Evolutionary conservation across 2,329 filamentous ascomycete genomes (phyloP).

Genomic region (Juglanconis oblonga): DNA sequence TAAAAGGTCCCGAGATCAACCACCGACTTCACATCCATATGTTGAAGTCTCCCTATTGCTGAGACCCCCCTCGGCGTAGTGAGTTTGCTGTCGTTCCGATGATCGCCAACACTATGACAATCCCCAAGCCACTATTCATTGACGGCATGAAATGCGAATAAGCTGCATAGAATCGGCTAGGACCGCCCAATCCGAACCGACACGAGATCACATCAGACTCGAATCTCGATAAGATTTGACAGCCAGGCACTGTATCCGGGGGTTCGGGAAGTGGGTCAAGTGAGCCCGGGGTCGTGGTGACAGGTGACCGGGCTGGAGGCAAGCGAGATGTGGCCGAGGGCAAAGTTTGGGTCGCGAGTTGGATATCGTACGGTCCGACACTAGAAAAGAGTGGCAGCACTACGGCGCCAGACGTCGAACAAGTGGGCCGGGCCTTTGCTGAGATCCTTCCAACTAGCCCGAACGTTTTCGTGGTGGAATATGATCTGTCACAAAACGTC

Average conservation of each 20-base stretch:
- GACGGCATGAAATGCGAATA: not conserved
- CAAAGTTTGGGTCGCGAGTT: not conserved
- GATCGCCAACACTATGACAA: not conserved
- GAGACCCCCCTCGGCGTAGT: not conserved
- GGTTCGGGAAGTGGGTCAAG: not conserved
- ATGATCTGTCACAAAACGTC: conserved; percentile 15
- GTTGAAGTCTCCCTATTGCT: not conserved
- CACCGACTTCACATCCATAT: no score
- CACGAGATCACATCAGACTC: conserved; percentile 12
- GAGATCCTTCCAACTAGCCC: not conserved
- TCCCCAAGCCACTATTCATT: not conserved
- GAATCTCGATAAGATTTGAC: conserved; percentile 19
- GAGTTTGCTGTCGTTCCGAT: not conserved
- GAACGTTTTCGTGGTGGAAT: conserved; percentile 13
- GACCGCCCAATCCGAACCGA: conserved; percentile 15
- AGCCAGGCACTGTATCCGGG: not conserved
- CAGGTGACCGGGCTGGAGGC: not conserved
- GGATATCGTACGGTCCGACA: conserved; percentile 13
- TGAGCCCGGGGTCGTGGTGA: not conserved
- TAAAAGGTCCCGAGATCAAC: not conserved
- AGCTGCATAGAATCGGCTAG: conserved; percentile 5
- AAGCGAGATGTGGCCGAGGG: not conserved
- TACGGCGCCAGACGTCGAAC: not conserved
- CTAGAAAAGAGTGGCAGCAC: not conserved
- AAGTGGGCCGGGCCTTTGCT: conserved; percentile 8